Conservation (phyloP, 2,329 filamentous ascomycete species). For the Acephala macrosclerotiorum region DNA sequence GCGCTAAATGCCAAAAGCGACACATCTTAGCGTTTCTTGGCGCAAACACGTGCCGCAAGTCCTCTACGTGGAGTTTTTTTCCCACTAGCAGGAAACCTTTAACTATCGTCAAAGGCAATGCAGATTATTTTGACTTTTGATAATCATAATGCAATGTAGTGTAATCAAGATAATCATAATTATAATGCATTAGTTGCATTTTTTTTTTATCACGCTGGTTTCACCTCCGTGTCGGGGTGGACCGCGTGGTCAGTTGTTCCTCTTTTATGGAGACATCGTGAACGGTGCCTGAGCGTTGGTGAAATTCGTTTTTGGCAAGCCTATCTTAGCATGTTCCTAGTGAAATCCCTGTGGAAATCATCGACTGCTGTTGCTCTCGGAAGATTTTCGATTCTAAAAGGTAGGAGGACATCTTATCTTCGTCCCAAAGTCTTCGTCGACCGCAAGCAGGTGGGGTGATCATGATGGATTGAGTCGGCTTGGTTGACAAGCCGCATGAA, state of each 20-base stretch:
- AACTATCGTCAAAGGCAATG: too few species aligned
- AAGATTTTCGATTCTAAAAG: slow-evolving; percentile 2
- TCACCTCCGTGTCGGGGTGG: background rate
- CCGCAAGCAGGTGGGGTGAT: background rate
- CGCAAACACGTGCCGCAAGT: too few species aligned
- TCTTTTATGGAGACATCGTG: background rate
- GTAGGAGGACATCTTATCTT: slow-evolving; percentile 14
- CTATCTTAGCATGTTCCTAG: slow-evolving; percentile 4
- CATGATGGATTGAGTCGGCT: background rate
- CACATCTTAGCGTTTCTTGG: too few species aligned
- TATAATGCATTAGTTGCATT: too few species aligned
- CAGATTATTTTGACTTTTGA: too few species aligned
- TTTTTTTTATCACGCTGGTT: too few species aligned
- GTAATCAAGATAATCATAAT: too few species aligned
- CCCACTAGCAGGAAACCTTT: too few species aligned
- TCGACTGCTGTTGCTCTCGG: slow-evolving; percentile 3
- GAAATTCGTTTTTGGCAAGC: background rate
- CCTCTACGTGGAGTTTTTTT: too few species aligned
- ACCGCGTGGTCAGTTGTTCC: background rate
- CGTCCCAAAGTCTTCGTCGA: slow-evolving; percentile 12
- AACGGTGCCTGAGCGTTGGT: background rate
- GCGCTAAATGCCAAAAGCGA: too few species aligned
- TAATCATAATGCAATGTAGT: too few species aligned
- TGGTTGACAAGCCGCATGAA: background rate
- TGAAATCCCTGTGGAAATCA: background rate